Conservation (phyloP, 2,329 filamentous ascomycete genomes). For the Epichloe uncinata region DNA sequence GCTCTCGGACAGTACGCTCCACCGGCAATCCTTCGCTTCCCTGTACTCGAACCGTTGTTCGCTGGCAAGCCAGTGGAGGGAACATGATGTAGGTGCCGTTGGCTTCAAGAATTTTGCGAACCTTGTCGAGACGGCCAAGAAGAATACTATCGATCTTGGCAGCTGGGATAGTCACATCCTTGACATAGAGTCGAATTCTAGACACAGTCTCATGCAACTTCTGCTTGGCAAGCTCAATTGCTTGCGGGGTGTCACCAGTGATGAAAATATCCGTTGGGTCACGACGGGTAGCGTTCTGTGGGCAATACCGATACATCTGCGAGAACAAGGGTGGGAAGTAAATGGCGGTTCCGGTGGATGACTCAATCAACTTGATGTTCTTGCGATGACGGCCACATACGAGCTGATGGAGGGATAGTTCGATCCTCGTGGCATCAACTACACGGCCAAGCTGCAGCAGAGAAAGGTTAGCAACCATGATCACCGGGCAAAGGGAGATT, state of each 20-base stretch:
- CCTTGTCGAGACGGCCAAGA: slow-evolving; percentile 83
- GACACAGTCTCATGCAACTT: slow-evolving; percentile 78
- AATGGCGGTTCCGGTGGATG: slow-evolving; percentile 87
- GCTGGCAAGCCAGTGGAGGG: slow-evolving; percentile 73
- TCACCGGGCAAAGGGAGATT: not conserved
- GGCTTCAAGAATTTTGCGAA: slow-evolving; percentile 92
- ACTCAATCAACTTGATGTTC: slow-evolving; percentile 97
- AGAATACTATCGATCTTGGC: slow-evolving; percentile 93
- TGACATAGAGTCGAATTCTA: slow-evolving; percentile 72
- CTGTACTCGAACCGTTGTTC: slow-evolving; percentile 76
- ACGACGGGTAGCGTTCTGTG: slow-evolving; percentile 65
- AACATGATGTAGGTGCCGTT: slow-evolving; percentile 94
- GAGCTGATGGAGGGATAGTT: slow-evolving; percentile 78
- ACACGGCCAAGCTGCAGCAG: slow-evolving; percentile 49
- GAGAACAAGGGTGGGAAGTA: slow-evolving; percentile 96
- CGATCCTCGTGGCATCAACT: slow-evolving; percentile 69
- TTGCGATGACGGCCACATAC: slow-evolving; percentile 89
- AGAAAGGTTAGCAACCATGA: not conserved
- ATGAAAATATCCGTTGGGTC: slow-evolving; percentile 89
- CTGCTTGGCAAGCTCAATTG: slow-evolving; percentile 79
- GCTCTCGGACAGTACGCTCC: slow-evolving; percentile 85
- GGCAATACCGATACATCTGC: slow-evolving; percentile 79
- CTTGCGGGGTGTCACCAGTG: slow-evolving; percentile 77
- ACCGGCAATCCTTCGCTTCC: slow-evolving; percentile 88
- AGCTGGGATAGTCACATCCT: slow-evolving; percentile 79